Evolutionary conservation across 108 stramenopile species (phyloP).

Genomic region (Nitzschia putrida): DNA sequence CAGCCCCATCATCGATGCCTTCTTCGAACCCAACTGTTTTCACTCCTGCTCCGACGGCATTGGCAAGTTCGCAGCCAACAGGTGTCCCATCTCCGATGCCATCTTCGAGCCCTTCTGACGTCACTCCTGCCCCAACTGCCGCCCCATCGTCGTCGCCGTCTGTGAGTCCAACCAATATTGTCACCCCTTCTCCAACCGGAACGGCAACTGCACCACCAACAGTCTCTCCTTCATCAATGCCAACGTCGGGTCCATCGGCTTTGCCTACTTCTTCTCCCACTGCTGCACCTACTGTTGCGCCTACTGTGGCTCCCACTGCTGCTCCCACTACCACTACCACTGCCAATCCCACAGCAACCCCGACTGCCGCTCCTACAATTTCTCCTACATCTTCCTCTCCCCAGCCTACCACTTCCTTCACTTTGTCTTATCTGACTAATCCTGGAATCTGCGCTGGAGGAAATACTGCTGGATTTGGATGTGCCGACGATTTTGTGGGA

Average conservation of each 20-base stretch:
- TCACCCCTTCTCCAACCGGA: no score
- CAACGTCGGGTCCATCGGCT: no score
- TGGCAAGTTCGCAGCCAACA: no score
- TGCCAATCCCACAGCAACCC: neutral
- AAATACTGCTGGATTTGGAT: conserved; percentile 26
- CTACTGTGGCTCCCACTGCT: neutral
- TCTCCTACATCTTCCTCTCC: conserved; percentile 5
- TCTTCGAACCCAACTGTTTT: no score
- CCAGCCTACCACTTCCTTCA: neutral
- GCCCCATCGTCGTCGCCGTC: neutral
- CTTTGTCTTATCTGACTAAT: conserved; percentile 9
- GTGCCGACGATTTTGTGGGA: conserved; percentile 6
- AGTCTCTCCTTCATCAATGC: no score
- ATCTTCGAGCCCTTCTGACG: neutral
- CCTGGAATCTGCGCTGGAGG: conserved; percentile 23
- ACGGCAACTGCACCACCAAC: no score
- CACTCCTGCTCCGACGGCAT: no score
- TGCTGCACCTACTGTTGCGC: neutral
- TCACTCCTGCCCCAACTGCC: neutral
- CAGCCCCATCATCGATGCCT: no score
- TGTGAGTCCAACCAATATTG: no score
- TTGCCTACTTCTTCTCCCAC: conserved; percentile 7
- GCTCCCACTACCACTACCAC: conserved; percentile 5
- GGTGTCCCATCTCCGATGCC: neutral
- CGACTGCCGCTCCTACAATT: neutral